Evolutionary conservation across 805 yeast genomes (phyloP).

Genomic region (Hanseniaspora guilliermondii): DNA sequence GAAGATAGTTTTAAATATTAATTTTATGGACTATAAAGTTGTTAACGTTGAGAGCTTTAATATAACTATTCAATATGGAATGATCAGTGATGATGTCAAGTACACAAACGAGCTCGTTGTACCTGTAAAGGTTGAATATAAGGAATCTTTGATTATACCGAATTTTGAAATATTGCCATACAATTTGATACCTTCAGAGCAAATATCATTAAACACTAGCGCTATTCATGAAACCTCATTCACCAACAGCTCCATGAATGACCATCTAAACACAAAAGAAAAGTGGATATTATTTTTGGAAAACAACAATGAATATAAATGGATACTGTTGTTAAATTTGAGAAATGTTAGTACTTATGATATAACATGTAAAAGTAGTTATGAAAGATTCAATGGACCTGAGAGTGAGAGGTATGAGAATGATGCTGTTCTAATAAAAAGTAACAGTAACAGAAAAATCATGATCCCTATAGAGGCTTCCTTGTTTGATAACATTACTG

Average conservation of each 20-base stretch:
- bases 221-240: neutral
- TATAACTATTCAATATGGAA: slow-evolving; percentile 23
- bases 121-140: neutral
- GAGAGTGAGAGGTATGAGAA: slow-evolving; percentile 18
- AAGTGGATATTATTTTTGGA: slow-evolving; percentile 7
- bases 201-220: neutral
- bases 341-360: slow-evolving; percentile 69
- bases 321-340: slow-evolving; percentile 54
- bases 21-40: slow-evolving; percentile 4
- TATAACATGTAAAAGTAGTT: slow-evolving; percentile 28
- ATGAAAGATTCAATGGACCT: slow-evolving; percentile 16
- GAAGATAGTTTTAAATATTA: neutral
- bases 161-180: slow-evolving; percentile 13
- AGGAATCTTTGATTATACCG: slow-evolving; percentile 13
- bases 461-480: slow-evolving; percentile 50
- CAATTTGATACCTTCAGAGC: slow-evolving; percentile 3
- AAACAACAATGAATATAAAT: slow-evolving; percentile 5
- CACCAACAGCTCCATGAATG: neutral
- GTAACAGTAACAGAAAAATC: slow-evolving; percentile 43
- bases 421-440: slow-evolving; percentile 26
- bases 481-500: neutral
- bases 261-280: neutral
- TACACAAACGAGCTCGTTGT: neutral
- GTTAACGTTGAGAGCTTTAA: slow-evolving; percentile 19
- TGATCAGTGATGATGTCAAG: slow-evolving; percentile 15